Evolutionary conservation across 106 monocot species (phyloP).

Genomic region (Iris macrosiphon): DNA sequence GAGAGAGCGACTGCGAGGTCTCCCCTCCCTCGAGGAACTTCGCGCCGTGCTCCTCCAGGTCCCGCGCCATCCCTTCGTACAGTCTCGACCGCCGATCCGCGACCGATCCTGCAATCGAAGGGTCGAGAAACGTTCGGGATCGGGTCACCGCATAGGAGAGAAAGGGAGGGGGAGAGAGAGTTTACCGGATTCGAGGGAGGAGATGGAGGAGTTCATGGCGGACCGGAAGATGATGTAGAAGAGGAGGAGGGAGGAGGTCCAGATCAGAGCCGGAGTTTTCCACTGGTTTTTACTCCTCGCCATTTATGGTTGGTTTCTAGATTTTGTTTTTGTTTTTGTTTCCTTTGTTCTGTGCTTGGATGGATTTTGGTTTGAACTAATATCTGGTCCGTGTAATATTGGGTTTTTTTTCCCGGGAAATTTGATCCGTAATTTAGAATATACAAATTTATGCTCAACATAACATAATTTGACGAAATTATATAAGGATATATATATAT

Average conservation of each 20-base stretch:
- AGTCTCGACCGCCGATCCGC: slow-evolving; percentile 41
- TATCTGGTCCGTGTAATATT: too few relatives aligned
- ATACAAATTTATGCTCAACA: too few relatives aligned
- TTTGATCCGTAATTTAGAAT: too few relatives aligned
- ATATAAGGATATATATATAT: too few relatives aligned
- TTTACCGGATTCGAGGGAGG: background rate
- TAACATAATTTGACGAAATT: too few relatives aligned
- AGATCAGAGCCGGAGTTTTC: slow-evolving; percentile 20
- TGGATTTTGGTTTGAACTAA: too few relatives aligned
- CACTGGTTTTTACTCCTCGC: slow-evolving; percentile 11
- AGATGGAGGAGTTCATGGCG: slow-evolving; percentile 19
- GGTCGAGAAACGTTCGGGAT: background rate
- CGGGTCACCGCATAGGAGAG: background rate
- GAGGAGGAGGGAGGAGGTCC: slow-evolving; percentile 25
- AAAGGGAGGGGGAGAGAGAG: background rate
- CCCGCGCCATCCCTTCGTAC: slow-evolving; percentile 75
- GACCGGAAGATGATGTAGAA: slow-evolving; percentile 21
- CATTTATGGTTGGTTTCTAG: too few relatives aligned
- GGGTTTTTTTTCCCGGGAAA: too few relatives aligned
- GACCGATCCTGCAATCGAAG: slow-evolving; percentile 15
- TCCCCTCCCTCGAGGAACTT: slow-evolving; percentile 64
- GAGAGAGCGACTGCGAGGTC: slow-evolving; percentile 80
- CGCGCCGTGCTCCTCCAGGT: slow-evolving; percentile 71
- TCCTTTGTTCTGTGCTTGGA: background rate
- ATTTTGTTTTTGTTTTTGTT: background rate